Base-by-base conservation (phyloP, 2,329 filamentous ascomycete species). In the Fusarium hostae region DNA sequence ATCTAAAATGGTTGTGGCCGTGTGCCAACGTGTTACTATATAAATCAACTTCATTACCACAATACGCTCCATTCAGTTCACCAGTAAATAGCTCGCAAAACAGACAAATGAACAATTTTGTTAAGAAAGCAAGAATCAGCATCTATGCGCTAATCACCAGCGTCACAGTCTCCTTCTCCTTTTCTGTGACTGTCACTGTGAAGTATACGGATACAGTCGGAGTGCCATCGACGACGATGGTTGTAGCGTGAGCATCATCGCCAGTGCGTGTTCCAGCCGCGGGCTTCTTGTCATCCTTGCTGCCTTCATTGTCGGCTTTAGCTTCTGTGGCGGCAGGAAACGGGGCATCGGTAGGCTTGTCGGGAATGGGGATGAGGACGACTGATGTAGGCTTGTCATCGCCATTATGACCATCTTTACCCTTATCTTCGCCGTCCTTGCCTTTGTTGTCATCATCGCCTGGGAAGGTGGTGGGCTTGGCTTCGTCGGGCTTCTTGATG, bases 131-230 rank as follows among this genome's bases (percentile, higher is more conserved):
- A 39, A 43, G 44, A 8, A 41, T 30, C 44, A 48, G 55, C 18
- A 34, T 60, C 74, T 48, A 77, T 20, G 74, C 75, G 56, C 75
- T 77, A 34, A 78, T 67, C 15, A 80, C 77, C 22, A 80, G 66
- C 8, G 80, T 82, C 12, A 79, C 77, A 10, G 78, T 81, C 72
- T 78, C 72, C 43, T 63, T 72, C 58, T 73, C 65, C 48, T 68
- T 78, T 50, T 80, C 73, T 24, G 80, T 82, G 30, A 79, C 76
- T 8, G 82, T 83, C 5, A 82, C 79, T 8, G 82, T 82, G 32
- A 81, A 73, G 63, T 75, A 80, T 15, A 82, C 71, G 2, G 80
- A 81, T 37, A 82, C 79, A 13, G 80, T 81, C 5, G 79, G 77
- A n/a, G 76, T 77, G 6, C 80, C 79, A 35, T 77, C 72, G 24